Percentiles rank a stretch among this genome's conserved stretches.
Conservation (phyloP, 2,329 filamentous ascomycete genomes). For the Verticillium nonalfalfae region DNA sequence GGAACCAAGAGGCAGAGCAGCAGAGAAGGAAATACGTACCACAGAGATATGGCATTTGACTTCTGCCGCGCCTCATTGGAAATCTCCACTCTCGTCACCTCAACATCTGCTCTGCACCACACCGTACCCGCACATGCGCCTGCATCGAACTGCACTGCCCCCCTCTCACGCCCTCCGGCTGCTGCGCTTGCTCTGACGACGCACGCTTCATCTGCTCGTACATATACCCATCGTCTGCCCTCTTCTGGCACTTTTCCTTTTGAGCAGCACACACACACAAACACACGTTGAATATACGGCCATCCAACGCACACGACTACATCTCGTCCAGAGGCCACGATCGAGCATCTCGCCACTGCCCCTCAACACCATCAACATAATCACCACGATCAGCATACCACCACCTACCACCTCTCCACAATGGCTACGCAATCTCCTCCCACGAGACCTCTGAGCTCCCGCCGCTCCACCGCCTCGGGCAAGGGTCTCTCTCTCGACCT, state of each 20-base stretch:
- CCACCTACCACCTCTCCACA: not conserved
- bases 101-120: not conserved
- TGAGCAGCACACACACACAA: not conserved
- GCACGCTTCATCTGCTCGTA: not conserved
- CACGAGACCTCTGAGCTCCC: slow-evolving; percentile 23
- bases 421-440: slow-evolving; percentile 15
- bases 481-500: slow-evolving; percentile 64
- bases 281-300: not conserved
- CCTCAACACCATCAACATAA: not conserved
- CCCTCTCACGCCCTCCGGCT: not conserved
- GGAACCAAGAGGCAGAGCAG: no score
- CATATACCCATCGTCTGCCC: not conserved
- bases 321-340: not conserved
- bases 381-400: not conserved
- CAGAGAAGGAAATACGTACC: no score
- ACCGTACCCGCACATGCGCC: not conserved
- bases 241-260: not conserved
- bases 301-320: no score
- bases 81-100: not conserved
- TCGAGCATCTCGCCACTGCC: not conserved
- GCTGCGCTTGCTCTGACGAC: not conserved
- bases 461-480: slow-evolving; percentile 34
- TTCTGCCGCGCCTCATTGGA: not conserved
- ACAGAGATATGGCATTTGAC: not conserved
- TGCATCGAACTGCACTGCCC: not conserved